Conservation (phyloP, 2,329 filamentous ascomycete species). For the Curvularia hawaiiensis region DNA sequence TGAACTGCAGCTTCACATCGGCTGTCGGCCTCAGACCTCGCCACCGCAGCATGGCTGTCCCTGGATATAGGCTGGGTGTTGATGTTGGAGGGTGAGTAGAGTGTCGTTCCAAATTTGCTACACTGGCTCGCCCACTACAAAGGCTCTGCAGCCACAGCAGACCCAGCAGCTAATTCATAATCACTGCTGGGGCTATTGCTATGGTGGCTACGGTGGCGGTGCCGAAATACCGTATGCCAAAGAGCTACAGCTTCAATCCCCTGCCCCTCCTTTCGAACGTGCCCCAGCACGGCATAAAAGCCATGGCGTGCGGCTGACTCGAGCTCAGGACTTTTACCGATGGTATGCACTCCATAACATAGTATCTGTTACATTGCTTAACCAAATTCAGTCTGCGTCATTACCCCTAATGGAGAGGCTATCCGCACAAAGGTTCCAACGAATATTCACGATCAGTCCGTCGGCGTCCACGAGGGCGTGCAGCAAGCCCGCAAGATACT, state of each 20-base stretch:
- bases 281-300: not conserved
- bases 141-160: not conserved
- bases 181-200: not conserved
- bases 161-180: conserved; percentile 1
- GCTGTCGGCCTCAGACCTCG: not conserved
- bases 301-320: conserved; percentile 15
- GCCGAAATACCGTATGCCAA: not conserved
- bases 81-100: conserved; percentile 44
- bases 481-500: conserved; percentile 49
- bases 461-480: conserved; percentile 55
- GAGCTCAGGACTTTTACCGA: conserved; percentile 54
- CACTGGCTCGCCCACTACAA: not conserved
- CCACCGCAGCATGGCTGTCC: conserved; percentile 8
- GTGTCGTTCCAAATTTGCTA: conserved; percentile 1
- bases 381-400: conserved; percentile 46
- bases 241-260: not conserved
- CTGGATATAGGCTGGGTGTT: conserved; percentile 41
- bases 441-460: conserved; percentile 53
- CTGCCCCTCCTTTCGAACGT: not conserved
- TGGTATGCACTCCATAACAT: conserved; percentile 15
- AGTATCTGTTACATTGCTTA: not conserved
- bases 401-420: conserved; percentile 52
- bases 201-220: not conserved
- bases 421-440: conserved; percentile 55
- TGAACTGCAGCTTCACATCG: not conserved